Base-by-base conservation (phyloP, 345 rosid species). In the Hypericum perforatum region DNA sequence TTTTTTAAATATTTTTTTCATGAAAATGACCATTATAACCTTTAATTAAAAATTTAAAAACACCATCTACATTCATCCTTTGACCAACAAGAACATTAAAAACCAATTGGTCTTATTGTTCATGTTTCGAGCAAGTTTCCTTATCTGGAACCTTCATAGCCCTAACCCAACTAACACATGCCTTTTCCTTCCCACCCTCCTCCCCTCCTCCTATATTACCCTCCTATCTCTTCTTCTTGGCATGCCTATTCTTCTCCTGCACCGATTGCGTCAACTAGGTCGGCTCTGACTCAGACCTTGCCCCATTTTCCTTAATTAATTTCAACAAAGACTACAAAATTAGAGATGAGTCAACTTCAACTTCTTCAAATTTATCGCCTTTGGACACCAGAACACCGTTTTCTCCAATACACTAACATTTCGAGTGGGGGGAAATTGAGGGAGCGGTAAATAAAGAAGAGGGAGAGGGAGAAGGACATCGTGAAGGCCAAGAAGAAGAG, bases 191-290 rank as follows among this genome's bases (percentile, higher is more conserved):
- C 42, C 54, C 62, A 15, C 13, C 49, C 63, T 37, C 60, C n/a
- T n/a, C n/a, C n/a, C n/a, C n/a, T n/a, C 32, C 32, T 22, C 32
- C 32, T 22, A 1, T 4, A 22, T 22, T 22, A 1, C 32, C 32
- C 32, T 22, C 32, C 50, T 45, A 43, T 11, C 58, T 53, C 67
- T 61, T 65, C 65, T 49, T 49, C 53, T 22, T 49, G 12, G 32
- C 53, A 40, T 69, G 69, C 73, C 77, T 84, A 78, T 80, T 78
- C 67, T 59, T 66, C 63, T 55, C 61, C 63, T 57, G 68, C 69
- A 56, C 84, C 60, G 82, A 65, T 55, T 63, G 78, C 22, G 78
- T 37, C 45, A 74, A 45, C 42, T 37, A 73, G 75, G 78, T 70
- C 44, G 49, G 36, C 32, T 22, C 32, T 4, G 32, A 22, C 32